Conservation (phyloP, 768 basidiomycete genomes). For the Calocybe gangraenosa region DNA sequence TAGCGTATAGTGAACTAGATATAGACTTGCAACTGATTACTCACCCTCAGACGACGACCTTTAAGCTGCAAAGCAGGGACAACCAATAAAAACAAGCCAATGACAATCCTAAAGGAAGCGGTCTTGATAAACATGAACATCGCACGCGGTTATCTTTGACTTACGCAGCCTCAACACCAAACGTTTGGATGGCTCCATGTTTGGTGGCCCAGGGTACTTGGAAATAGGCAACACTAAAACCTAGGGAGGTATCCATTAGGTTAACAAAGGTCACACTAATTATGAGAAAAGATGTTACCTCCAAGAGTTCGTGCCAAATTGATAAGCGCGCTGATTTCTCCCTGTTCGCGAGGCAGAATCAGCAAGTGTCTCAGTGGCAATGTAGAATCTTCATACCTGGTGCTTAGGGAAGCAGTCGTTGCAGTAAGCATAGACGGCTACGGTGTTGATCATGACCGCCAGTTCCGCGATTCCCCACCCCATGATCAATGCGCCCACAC, state of each 20-base stretch:
- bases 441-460: constrained; percentile 48
- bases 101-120: constrained; percentile 32
- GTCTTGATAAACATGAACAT: not conserved
- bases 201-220: constrained; percentile 53
- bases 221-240: constrained; percentile 54
- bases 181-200: constrained; percentile 49
- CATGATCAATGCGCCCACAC: constrained; percentile 45
- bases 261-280: too few relatives aligned
- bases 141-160: constrained; percentile 9
- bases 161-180: constrained; percentile 52
- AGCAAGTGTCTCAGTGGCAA: not conserved
- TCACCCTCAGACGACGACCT: constrained; percentile 37
- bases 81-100: constrained; percentile 43
- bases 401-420: constrained; percentile 47
- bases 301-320: constrained; percentile 51
- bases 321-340: constrained; percentile 53
- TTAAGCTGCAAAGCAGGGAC: constrained; percentile 45
- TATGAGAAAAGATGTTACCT: constrained; percentile 23
- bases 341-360: constrained; percentile 19
- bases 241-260: constrained; percentile 8
- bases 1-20: not conserved
- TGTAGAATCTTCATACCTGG: constrained; percentile 21
- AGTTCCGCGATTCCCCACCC: constrained; percentile 57
- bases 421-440: constrained; percentile 49
- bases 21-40: too few relatives aligned